phyloP scores from a whole-genome alignment of 2,329 filamentous ascomycete genomes.

The Diaporthe velutina region DNA sequence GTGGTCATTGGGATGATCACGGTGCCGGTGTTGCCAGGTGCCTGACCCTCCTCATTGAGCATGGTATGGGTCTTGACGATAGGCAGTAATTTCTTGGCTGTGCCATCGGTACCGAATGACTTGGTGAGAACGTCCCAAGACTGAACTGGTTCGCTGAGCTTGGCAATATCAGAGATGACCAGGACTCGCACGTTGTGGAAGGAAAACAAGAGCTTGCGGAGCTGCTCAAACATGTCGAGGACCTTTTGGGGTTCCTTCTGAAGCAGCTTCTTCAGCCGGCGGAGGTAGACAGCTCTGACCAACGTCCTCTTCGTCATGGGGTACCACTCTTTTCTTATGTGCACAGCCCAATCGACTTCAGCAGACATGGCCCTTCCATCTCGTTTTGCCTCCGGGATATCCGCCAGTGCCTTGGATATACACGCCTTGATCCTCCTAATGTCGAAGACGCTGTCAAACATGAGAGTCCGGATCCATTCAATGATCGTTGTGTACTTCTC shows the following conservation, averaged over 20 bases:
- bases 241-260: conserved; percentile 81
- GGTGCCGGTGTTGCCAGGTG: conserved; percentile 79
- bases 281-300: conserved; percentile 89
- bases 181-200: conserved; percentile 89
- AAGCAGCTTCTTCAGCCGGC: conserved; percentile 84
- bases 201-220: conserved; percentile 82
- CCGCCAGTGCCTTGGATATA: conserved; percentile 86
- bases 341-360: conserved; percentile 81
- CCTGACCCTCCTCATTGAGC: conserved; percentile 81
- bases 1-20: conserved; percentile 91
- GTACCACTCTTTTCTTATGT: conserved; percentile 82
- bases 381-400: conserved; percentile 92
- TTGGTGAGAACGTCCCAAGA: conserved; percentile 79
- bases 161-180: conserved; percentile 83
- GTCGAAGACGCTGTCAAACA: conserved; percentile 92
- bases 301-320: conserved; percentile 84
- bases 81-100: conserved; percentile 69
- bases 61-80: conserved; percentile 78
- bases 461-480: conserved; percentile 85
- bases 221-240: conserved; percentile 80
- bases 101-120: conserved; percentile 56
- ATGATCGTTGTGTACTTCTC: conserved; percentile 89
- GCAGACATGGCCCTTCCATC: conserved; percentile 78
- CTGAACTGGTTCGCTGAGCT: conserved; percentile 80
- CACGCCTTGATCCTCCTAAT: conserved; percentile 72